Base-by-base conservation (phyloP, 2,329 filamentous ascomycete species). In the Hypocreales sp. region DNA sequence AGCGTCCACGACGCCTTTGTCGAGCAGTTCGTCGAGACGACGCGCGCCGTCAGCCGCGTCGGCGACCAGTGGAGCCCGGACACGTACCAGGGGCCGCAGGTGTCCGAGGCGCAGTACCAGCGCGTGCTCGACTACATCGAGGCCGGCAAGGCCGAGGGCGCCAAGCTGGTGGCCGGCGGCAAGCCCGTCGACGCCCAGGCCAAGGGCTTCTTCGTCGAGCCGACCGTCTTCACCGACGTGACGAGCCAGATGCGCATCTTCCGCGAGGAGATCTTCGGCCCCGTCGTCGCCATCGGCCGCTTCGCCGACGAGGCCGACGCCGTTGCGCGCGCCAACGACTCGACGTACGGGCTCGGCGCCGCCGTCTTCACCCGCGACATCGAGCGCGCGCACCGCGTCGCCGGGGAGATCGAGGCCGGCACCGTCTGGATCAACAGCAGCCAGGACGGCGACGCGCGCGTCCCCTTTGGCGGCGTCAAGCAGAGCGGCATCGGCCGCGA, bases 61-160 rank as follows among this genome's bases (percentile, higher is more conserved):
- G 79, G 79, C 29, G 69, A 82, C 41, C 78, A 76, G 0, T 83
- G 81, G 47, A 61, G 64, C 5, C 67, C 76, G 37, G 59, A 58
- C 20, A 81, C 77, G 1, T 79, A 75, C 55, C 78, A 83, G 43
- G 79, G 79, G 1, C 79, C 79, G 0, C 78, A 82, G 42, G 68
- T 82, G 24, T 77, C 74, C 5, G 75, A 75, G 45, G 50, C 59
- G 7, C 79, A 84, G 44, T 79, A 76, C 40, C 75, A 83, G 27
- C 61, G 70, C 21, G 65, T 87, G 3, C 57, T 84, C 16, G 61
- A 61, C 1, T 87, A 77, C 46, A 71, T 86, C 24, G 67, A 82
- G 30, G 45, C 61, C 5, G 79, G 77, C 12, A 79, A 79, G 42
- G 60, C 61, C 4, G 74, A 80, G 43, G 79, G 79, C n/a, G 75